Conservation (phyloP, 441 rosid genomes). For the Populus hybrid region DNA sequence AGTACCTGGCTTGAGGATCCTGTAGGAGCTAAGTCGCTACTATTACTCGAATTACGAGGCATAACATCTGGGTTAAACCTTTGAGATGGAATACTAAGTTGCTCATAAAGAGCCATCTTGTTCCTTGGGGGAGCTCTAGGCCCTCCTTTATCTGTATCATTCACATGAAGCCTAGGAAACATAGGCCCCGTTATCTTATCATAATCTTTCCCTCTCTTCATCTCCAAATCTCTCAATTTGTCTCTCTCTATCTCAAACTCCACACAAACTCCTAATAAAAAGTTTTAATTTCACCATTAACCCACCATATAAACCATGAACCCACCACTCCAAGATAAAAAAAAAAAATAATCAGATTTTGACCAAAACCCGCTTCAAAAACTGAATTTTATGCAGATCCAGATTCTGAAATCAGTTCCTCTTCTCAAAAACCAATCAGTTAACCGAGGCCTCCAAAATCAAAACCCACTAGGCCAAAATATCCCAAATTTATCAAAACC, state of each 20-base stretch:
- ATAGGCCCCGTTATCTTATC: slow-evolving; percentile 66
- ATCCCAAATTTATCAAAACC: neutral
- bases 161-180: slow-evolving; percentile 90
- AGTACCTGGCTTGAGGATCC: slow-evolving; percentile 56
- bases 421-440: slow-evolving; percentile 6
- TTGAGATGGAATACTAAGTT: slow-evolving; percentile 78
- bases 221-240: slow-evolving; percentile 17
- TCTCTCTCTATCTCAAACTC: slow-evolving; percentile 7
- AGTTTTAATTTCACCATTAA: neutral
- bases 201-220: slow-evolving; percentile 71
- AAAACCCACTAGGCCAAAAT: neutral
- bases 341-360: neutral
- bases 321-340: slow-evolving; percentile 3
- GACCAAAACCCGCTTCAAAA: slow-evolving; percentile 10
- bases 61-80: slow-evolving; percentile 45
- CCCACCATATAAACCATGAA: slow-evolving; percentile 17
- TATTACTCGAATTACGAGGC: slow-evolving; percentile 29
- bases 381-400: neutral
- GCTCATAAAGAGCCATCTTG: slow-evolving; percentile 98
- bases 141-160: slow-evolving; percentile 83
- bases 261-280: slow-evolving; percentile 17
- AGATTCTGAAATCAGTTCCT: neutral
- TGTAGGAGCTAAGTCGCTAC: slow-evolving; percentile 37
- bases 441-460: neutral
- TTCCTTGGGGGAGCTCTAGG: slow-evolving; percentile 98